Conservation (phyloP, 163 green algal genomes). For the Scenedesmus sp. region DNA sequence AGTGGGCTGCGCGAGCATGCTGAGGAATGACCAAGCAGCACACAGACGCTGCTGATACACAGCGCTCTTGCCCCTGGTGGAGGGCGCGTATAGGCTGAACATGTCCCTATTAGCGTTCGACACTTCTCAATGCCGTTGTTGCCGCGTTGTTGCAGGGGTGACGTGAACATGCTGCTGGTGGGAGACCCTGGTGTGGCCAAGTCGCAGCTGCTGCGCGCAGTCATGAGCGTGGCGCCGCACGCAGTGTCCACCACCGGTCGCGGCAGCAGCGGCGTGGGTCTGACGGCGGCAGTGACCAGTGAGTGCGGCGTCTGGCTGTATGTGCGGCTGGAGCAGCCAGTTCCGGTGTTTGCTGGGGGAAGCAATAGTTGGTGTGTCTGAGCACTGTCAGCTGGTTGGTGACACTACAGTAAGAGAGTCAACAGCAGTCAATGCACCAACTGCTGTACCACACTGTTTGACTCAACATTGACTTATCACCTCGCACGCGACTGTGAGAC, state of each 20-base stretch:
- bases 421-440: too few relatives aligned
- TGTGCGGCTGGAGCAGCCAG: neutral
- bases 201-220: slow-evolving; percentile 93
- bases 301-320: slow-evolving; percentile 61
- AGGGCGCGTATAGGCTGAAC: neutral
- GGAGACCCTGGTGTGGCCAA: slow-evolving; percentile 89
- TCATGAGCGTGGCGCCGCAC: slow-evolving; percentile 97
- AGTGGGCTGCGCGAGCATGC: too few relatives aligned
- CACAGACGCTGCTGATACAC: neutral
- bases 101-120: neutral
- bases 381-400: too few relatives aligned
- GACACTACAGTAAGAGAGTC: too few relatives aligned
- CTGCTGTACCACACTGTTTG: too few relatives aligned
- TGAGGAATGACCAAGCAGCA: neutral
- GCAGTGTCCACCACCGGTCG: slow-evolving; percentile 93
- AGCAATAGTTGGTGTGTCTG: too few relatives aligned
- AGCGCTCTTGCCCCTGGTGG: neutral
- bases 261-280: slow-evolving; percentile 97
- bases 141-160: slow-evolving; percentile 69
- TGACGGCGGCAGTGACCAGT: slow-evolving; percentile 97
- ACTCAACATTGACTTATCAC: too few relatives aligned
- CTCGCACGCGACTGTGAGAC: too few relatives aligned
- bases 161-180: slow-evolving; percentile 98
- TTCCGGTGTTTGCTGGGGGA: neutral
- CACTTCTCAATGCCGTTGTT: neutral